These are phyloP conservation scores for Eucalyptus polyanthemos DNA, from an alignment of 345 rosid species.

Conservation along the genomic window DNA sequence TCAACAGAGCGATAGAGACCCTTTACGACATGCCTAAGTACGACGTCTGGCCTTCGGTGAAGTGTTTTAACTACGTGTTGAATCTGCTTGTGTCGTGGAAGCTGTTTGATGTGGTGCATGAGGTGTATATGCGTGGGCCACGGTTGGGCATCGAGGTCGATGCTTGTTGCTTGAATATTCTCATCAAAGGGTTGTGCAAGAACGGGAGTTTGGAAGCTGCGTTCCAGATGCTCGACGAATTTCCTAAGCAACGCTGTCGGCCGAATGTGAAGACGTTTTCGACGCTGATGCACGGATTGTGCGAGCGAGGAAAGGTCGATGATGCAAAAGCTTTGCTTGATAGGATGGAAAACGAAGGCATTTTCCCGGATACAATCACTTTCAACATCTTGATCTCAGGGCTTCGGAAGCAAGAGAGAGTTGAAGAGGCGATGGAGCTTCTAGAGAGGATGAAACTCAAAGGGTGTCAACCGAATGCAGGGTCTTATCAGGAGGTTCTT, in stretches of 20 bases:
- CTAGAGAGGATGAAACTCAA: conserved; percentile 48
- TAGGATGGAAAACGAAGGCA: conserved; percentile 62
- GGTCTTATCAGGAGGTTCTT: conserved; percentile 68
- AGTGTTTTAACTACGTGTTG: conserved; percentile 60
- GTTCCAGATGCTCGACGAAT: conserved; percentile 80
- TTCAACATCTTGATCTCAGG: conserved; percentile 88
- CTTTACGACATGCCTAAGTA: conserved; percentile 58
- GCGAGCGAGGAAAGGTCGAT: conserved; percentile 40
- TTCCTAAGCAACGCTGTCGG: conserved; percentile 59
- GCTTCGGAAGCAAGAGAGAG: conserved; percentile 60
- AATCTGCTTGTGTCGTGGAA: conserved; percentile 64
- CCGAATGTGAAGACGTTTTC: conserved; percentile 76
- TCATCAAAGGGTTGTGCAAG: conserved; percentile 67
- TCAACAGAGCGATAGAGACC: conserved; percentile 47
- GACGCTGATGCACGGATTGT: conserved; percentile 57
- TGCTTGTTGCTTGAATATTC: conserved; percentile 72
- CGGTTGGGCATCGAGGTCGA: conserved; percentile 67
- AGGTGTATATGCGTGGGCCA: conserved; percentile 49
- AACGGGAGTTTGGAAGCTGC: conserved; percentile 59
- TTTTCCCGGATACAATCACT: conserved; percentile 57
- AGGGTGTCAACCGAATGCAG: conserved; percentile 66
- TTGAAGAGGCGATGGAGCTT: conserved; percentile 51
- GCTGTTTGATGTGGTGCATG: conserved; percentile 46
- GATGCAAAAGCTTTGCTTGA: conserved; percentile 53
- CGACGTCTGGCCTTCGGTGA: conserved; percentile 63